Evolutionary conservation across 257 asterid genomes (phyloP).

Genomic region (Avicennia marina): DNA sequence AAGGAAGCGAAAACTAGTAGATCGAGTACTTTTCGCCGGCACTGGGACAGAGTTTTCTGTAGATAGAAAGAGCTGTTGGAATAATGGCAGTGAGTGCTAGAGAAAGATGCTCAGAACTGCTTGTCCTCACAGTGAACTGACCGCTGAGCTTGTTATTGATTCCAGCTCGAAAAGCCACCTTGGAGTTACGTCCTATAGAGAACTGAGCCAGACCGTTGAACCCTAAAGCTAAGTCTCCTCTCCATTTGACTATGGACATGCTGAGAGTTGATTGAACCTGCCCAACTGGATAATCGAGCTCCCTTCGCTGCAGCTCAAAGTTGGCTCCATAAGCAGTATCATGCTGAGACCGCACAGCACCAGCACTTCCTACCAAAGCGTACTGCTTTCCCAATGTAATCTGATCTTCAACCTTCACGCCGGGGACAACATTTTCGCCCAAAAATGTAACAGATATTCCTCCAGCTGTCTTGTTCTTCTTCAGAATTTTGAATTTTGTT

Average conservation of each 20-base stretch:
- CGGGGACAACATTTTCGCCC: slow-evolving; percentile 82
- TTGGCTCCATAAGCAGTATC: slow-evolving; percentile 91
- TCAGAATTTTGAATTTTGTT: slow-evolving; percentile 59
- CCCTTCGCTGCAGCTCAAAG: slow-evolving; percentile 79
- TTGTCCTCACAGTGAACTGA: slow-evolving; percentile 80
- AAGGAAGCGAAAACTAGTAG: slow-evolving; percentile 36
- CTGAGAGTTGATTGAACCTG: slow-evolving; percentile 85
- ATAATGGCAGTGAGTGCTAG: slow-evolving; percentile 76
- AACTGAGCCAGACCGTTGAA: slow-evolving; percentile 71
- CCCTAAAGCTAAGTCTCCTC: slow-evolving; percentile 86
- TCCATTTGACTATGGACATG: slow-evolving; percentile 78
- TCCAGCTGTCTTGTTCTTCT: slow-evolving; percentile 63
- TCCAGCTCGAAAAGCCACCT: slow-evolving; percentile 90
- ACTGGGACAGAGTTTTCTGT: slow-evolving; percentile 65
- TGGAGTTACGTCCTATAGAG: slow-evolving; percentile 62
- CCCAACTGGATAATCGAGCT: slow-evolving; percentile 74
- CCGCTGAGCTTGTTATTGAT: slow-evolving; percentile 89
- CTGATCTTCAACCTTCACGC: slow-evolving; percentile 79
- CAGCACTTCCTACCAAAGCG: slow-evolving; percentile 72
- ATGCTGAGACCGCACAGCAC: slow-evolving; percentile 62
- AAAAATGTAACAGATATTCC: slow-evolving; percentile 71
- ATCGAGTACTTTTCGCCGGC: slow-evolving; percentile 54
- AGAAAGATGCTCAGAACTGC: slow-evolving; percentile 90
- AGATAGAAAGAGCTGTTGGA: slow-evolving; percentile 62
- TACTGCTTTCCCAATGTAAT: slow-evolving; percentile 63